Conservation (phyloP, 768 basidiomycete species). For the Tephrocybe sp. region DNA sequence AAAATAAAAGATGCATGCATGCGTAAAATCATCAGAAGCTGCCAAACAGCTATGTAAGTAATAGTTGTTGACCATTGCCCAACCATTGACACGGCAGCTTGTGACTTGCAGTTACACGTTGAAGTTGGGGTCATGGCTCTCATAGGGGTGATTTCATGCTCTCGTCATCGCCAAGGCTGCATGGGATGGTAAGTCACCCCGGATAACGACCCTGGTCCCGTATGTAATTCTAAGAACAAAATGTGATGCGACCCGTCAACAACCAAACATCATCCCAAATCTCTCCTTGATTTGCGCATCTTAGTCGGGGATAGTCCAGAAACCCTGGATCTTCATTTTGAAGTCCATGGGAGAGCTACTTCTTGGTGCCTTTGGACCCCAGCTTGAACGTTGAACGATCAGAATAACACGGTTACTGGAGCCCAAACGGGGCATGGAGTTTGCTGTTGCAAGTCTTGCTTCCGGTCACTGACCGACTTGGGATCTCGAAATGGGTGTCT, state of each 20-base stretch:
- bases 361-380: neutral
- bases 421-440: neutral
- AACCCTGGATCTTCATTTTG: conserved; percentile 1
- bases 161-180: too few species aligned
- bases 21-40: too few species aligned
- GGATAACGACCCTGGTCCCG: too few species aligned
- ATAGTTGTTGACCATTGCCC: too few species aligned
- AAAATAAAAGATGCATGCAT: too few species aligned
- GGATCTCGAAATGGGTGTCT: conserved; percentile 2
- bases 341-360: conserved; percentile 3
- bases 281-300: conserved; percentile 6
- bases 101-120: too few species aligned
- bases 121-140: too few species aligned
- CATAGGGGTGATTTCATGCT: too few species aligned
- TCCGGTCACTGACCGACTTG: neutral
- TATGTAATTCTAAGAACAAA: neutral
- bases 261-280: neutral
- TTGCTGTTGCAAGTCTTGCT: neutral
- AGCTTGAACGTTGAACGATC: neutral
- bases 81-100: too few species aligned
- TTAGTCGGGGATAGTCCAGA: neutral
- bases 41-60: too few species aligned
- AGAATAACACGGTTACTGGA: neutral
- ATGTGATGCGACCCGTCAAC: conserved; percentile 4
- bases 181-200: too few species aligned